Base-by-base conservation (phyloP, 306 rosid species). In the Nissolia schottii region DNA sequence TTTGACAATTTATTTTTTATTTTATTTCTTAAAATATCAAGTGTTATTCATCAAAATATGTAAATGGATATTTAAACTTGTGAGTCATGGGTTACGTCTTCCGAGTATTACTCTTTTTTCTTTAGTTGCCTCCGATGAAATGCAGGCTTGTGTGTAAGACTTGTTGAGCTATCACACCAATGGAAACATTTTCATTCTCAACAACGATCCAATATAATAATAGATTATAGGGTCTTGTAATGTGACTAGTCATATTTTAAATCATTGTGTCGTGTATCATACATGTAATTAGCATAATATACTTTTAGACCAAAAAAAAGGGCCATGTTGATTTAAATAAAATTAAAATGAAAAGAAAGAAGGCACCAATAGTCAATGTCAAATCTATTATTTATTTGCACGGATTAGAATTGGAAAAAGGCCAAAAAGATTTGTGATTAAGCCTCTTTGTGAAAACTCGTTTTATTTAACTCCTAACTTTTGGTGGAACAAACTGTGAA, bases 161-260 rank as follows among this genome's bases (percentile, higher is more conserved):
- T 40, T 66, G 38, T 57, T 66, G 1, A 14, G 28, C 40, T 22
- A 37, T 50, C 1, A 9, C 28, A 11, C 60, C 64, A 37, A 58
- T 73, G 65, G 18, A 49, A 29, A 59, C 5, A 41, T 49, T 58
- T 56, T 41, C 64, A 43, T 19, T 35, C 49, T 41, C 19, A 61
- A 40, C 65, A 54, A 75, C 55, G 50, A 58, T 61, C 41, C 65
- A 63, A 59, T 20, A 29, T 37, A 10, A 74, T 31, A 79, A 56
- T 78, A 65, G 34, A 66, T 48, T 65, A 56, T n/a, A n/a, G 67
- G 70, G 9, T 67, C 29, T 82, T 19, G 43, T 59, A 69, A 74
- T 82, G 83, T 53, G 34, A 40, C 32, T 73, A 74, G 82, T 70
- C 86, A 29, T 50, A 71, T 79, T 46, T 55, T 51, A 57, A 82